Conservation (phyloP, 2,329 filamentous ascomycete species). For the Chrysoporthe deuterocubensis region DNA sequence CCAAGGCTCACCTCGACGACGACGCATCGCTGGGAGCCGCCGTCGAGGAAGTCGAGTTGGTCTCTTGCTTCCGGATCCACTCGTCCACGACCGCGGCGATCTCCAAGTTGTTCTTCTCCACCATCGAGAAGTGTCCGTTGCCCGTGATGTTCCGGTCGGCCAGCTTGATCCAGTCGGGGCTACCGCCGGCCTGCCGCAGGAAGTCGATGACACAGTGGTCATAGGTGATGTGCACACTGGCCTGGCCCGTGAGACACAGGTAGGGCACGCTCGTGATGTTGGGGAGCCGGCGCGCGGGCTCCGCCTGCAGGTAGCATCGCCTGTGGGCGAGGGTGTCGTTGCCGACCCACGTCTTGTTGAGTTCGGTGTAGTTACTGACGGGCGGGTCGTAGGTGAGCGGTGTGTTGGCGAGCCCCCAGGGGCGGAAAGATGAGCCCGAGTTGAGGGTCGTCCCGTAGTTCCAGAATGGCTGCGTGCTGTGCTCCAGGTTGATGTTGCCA, state of each 20-base stretch:
- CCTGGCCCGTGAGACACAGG: constrained; percentile 52
- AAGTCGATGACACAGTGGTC: constrained; percentile 58
- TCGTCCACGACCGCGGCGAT: constrained; percentile 26
- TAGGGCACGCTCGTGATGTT: constrained; percentile 51
- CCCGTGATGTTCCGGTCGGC: constrained; percentile 50
- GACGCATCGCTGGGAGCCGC: not conserved
- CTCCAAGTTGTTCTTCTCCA: constrained; percentile 48
- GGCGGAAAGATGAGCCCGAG: constrained; percentile 19
- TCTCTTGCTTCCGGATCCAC: constrained; percentile 22
- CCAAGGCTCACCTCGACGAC: constrained; percentile 9
- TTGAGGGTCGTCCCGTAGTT: constrained; percentile 30
- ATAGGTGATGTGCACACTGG: constrained; percentile 55
- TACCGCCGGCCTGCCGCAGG: constrained; percentile 51
- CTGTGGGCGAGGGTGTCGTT: constrained; percentile 30
- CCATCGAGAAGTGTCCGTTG: constrained; percentile 55
- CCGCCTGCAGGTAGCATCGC: constrained; percentile 37
- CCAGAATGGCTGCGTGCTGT: constrained; percentile 36
- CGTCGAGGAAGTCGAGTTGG: constrained; percentile 11
- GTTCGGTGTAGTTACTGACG: constrained; percentile 32
- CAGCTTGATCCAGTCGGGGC: constrained; percentile 49
- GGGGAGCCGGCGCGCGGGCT: constrained; percentile 42
- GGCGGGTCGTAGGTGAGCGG: constrained; percentile 38
- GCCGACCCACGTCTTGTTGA: constrained; percentile 35
- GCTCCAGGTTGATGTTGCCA: constrained; percentile 39
- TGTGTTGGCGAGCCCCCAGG: constrained; percentile 36